phyloP scores from a whole-genome alignment of 108 stramenopile species.

The Stephanodiscus minutulus region DNA sequence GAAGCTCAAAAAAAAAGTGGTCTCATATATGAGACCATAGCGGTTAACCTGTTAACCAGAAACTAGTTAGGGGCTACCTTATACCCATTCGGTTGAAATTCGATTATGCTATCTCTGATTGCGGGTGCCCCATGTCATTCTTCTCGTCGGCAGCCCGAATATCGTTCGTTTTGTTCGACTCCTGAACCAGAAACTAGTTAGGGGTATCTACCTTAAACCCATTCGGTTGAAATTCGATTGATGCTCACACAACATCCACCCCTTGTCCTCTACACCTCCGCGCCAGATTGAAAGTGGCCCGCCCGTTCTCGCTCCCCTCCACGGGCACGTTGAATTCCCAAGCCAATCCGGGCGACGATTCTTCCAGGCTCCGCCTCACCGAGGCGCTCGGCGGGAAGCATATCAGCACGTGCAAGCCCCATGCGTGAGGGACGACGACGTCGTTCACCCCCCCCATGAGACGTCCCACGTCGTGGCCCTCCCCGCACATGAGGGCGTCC shows the following conservation, averaged over 20 bases:
- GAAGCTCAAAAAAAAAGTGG: no score
- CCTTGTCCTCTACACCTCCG: slow-evolving; percentile 1
- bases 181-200: no score
- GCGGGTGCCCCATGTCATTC: no score
- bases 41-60: no score
- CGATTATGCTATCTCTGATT: no score
- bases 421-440: slow-evolving; percentile 39
- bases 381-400: slow-evolving; percentile 32
- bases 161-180: no score
- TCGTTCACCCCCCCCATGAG: slow-evolving; percentile 37
- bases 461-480: slow-evolving; percentile 61
- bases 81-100: no score
- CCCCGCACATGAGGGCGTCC: slow-evolving; percentile 79
- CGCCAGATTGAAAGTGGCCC: slow-evolving; percentile 38
- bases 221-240: slow-evolving; percentile 11
- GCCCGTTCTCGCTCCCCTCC: slow-evolving; percentile 32
- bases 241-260: background rate
- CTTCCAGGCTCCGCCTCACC: slow-evolving; percentile 19
- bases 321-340: slow-evolving; percentile 38
- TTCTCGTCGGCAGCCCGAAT: no score
- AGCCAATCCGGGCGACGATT: slow-evolving; percentile 5
- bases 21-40: no score
- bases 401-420: slow-evolving; percentile 41
- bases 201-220: no score
- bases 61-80: no score